These are phyloP conservation scores for Paecilomyces niveus DNA, from an alignment of 2,329 filamentous ascomycete genomes.

Conservation along the genomic window DNA sequence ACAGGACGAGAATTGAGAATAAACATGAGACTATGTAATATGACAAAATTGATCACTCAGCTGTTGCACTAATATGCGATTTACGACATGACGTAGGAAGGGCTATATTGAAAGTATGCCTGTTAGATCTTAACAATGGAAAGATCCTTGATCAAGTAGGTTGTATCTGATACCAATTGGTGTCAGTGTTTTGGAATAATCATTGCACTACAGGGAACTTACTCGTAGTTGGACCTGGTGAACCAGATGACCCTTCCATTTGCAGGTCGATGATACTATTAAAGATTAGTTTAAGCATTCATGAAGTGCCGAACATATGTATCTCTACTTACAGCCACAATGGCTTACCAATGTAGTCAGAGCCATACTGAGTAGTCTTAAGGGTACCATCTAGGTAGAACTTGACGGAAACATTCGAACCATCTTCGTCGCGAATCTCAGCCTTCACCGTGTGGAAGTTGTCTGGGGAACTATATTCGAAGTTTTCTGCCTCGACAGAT, in stretches of 20 bases:
- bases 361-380: constrained; percentile 46
- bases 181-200: background rate
- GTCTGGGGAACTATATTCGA: constrained; percentile 40
- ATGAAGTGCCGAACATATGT: background rate
- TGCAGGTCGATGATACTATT: background rate
- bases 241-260: background rate
- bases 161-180: background rate
- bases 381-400: constrained; percentile 49
- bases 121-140: background rate
- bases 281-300: background rate
- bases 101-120: background rate
- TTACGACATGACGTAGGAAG: background rate
- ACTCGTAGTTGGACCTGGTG: background rate
- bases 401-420: constrained; percentile 45
- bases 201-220: background rate
- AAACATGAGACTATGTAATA: background rate
- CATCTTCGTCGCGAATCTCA: constrained; percentile 47
- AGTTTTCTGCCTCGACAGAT: constrained; percentile 41
- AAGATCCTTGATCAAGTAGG: background rate
- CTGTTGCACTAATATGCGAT: background rate
- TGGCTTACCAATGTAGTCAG: constrained; percentile 42
- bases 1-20: background rate
- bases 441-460: constrained; percentile 46
- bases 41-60: background rate
- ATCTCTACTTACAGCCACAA: constrained; percentile 21